Evolutionary conservation across 306 rosid species (phyloP).

Genomic region (Trifolium pratense): DNA sequence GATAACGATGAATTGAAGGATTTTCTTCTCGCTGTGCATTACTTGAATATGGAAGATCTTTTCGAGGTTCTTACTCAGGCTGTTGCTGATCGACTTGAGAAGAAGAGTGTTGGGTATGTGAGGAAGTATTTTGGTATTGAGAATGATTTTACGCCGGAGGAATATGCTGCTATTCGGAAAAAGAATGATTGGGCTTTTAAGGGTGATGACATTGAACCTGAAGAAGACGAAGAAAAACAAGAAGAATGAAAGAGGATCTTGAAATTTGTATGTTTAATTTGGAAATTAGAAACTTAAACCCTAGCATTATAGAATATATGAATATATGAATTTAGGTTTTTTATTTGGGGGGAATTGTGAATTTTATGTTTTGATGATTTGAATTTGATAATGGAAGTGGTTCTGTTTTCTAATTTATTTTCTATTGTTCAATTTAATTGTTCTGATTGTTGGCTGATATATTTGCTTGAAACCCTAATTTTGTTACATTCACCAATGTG

Average conservation of each 20-base stretch:
- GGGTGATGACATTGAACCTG: not conserved
- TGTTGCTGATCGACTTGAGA: not conserved
- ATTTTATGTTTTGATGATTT: not conserved
- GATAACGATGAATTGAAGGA: not conserved
- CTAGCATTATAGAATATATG: not conserved
- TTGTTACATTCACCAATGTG: not conserved
- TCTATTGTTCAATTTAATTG: not conserved
- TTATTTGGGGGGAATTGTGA: not conserved
- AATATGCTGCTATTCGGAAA: not conserved
- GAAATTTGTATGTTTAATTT: not conserved
- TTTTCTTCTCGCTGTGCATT: not conserved
- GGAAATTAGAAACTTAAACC: not conserved
- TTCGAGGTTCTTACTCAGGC: not conserved
- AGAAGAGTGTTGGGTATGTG: not conserved
- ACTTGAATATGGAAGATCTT: not conserved
- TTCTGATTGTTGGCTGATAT: not conserved
- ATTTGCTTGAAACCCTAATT: not conserved
- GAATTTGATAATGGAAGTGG: not conserved
- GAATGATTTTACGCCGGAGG: not conserved
- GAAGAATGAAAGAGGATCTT: not conserved
- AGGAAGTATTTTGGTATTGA: not conserved
- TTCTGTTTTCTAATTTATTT: not conserved
- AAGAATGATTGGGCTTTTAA: not conserved
- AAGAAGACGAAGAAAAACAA: not conserved
- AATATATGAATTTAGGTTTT: not conserved